A percentile compares a stretch with the other conserved stretches of the same genome.
These are phyloP conservation scores for Diaporthe velutina DNA, from an alignment of 2,329 filamentous ascomycete species.

Conservation along the genomic window DNA sequence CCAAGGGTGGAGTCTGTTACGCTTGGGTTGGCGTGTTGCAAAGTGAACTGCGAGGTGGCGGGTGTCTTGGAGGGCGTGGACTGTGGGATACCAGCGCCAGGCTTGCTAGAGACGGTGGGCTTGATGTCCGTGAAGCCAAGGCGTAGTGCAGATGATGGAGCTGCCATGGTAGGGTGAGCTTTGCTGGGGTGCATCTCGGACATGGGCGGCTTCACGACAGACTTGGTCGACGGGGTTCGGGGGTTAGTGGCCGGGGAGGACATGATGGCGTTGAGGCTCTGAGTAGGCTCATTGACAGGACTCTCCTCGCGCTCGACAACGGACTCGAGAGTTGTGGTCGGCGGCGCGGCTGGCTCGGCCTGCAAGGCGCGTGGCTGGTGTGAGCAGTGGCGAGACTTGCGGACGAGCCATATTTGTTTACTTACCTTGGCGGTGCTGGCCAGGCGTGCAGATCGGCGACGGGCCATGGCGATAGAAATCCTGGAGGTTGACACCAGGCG, in stretches of 20 bases:
- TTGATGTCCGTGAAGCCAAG: conserved; percentile 86
- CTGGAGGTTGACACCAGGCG: conserved; percentile 16
- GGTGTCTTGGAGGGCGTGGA: conserved; percentile 74
- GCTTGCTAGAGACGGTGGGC: conserved; percentile 60
- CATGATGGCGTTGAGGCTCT: conserved; percentile 48
- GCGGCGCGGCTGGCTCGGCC: conserved; percentile 41
- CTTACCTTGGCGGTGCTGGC: conserved; percentile 36
- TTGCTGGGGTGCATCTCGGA: conserved; percentile 95
- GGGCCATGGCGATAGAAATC: conserved; percentile 35
- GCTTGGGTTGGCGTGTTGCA: conserved; percentile 68
- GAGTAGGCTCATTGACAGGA: conserved; percentile 46
- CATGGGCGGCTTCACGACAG: conserved; percentile 76
- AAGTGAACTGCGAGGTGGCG: conserved; percentile 72
- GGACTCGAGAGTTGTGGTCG: conserved; percentile 52
- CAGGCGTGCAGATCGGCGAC: conserved; percentile 40
- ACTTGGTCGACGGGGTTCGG: conserved; percentile 73
- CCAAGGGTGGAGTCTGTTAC: conserved; percentile 66
- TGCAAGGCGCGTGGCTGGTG: conserved; percentile 34
- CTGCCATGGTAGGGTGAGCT: conserved; percentile 80
- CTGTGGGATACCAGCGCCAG: conserved; percentile 54
- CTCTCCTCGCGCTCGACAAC: conserved; percentile 60
- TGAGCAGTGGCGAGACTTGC: conserved; percentile 35
- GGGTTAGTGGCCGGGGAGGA: conserved; percentile 53
- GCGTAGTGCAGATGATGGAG: conserved; percentile 83
- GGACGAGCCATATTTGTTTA: conserved; percentile 35